Percentiles rank a stretch among this genome's conserved stretches.
Conservation (phyloP, 306 rosid genomes). For the Biancaea sappan region DNA sequence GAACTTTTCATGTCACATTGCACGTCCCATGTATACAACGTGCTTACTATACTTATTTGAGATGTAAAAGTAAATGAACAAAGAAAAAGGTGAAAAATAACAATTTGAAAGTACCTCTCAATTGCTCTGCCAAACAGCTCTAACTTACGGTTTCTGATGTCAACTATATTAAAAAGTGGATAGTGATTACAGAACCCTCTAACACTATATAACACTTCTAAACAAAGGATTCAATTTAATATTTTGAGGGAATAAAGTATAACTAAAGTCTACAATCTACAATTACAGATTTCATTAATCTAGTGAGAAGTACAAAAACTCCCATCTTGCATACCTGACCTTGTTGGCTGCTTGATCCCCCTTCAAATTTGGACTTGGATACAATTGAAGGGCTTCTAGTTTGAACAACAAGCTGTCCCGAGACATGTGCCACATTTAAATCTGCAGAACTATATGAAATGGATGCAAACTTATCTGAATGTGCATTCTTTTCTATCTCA, state of each 20-base stretch:
- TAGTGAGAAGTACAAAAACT: neutral
- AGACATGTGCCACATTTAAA: conserved; percentile 26
- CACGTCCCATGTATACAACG: too few species aligned
- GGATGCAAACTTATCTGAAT: conserved; percentile 45
- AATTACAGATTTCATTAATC: neutral
- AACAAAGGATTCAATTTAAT: neutral
- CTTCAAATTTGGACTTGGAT: conserved; percentile 32
- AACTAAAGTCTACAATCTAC: neutral
- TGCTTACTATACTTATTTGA: too few species aligned
- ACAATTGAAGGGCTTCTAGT: conserved; percentile 21
- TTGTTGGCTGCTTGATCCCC: conserved; percentile 49
- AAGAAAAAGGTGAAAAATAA: too few species aligned
- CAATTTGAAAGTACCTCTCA: too few species aligned
- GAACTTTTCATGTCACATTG: too few species aligned
- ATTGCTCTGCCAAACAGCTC: neutral
- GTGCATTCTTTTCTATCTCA: conserved; percentile 45
- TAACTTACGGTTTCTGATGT: neutral
- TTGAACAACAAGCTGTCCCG: conserved; percentile 32
- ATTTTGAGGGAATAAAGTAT: neutral
- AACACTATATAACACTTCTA: neutral
- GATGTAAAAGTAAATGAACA: too few species aligned
- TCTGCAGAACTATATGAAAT: conserved; percentile 51
- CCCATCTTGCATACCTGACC: conserved; percentile 51
- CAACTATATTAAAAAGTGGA: neutral
- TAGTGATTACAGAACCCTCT: neutral